phyloP scores from a whole-genome alignment of 192 early-diverging fungal genomes.

The Cetraspora pellucida region DNA sequence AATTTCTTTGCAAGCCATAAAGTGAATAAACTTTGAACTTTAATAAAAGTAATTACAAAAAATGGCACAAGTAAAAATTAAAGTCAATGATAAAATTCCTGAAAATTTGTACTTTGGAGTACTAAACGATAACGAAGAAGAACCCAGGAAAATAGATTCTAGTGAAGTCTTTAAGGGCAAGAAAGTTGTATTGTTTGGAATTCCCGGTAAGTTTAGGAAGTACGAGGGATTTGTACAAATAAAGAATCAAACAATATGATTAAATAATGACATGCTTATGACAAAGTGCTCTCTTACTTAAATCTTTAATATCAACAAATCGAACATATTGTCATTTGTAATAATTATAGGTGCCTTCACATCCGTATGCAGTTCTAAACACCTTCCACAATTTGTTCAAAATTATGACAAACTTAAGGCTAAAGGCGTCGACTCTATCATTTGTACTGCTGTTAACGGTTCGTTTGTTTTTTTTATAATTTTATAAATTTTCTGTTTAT shows the following conservation, averaged over 20 bases:
- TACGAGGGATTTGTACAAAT: background rate
- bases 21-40: too few species aligned
- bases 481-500: background rate
- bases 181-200: slow-evolving; percentile 33
- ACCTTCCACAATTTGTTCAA: slow-evolving; percentile 30
- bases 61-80: background rate
- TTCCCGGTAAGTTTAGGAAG: slow-evolving; percentile 23
- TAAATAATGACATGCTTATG: too few species aligned
- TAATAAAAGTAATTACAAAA: background rate
- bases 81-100: slow-evolving; percentile 8
- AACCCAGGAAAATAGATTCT: slow-evolving; percentile 5
- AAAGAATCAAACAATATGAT: too few species aligned
- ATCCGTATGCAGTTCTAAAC: slow-evolving; percentile 31
- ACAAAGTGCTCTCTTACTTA: background rate
- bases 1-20: too few species aligned
- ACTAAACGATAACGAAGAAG: slow-evolving; percentile 3
- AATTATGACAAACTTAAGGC: slow-evolving; percentile 7
- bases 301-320: background rate
- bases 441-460: slow-evolving; percentile 35
- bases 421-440: slow-evolving; percentile 29
- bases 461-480: background rate
- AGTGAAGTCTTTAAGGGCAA: slow-evolving; percentile 32
- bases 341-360: slow-evolving; percentile 32
- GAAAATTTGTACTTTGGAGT: slow-evolving; percentile 17
- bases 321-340: background rate